These are phyloP conservation scores for Boletus sp. DNA, from an alignment of 768 basidiomycete species.

Conservation along the genomic window DNA sequence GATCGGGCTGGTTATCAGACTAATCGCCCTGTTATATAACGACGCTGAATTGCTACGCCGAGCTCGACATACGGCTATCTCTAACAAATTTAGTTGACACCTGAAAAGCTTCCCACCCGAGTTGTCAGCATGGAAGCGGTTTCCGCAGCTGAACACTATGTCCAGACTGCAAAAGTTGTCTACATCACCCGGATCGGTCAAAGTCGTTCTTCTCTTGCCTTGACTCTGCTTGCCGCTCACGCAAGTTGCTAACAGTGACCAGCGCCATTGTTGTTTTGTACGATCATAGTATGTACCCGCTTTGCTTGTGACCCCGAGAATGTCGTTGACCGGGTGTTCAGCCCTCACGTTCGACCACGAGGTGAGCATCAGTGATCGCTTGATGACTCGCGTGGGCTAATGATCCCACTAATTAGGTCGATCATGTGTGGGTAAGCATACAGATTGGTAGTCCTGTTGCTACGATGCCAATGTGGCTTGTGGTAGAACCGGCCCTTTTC, in stretches of 20 bases:
- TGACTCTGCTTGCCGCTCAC: neutral
- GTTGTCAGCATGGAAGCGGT: neutral
- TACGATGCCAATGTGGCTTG: neutral
- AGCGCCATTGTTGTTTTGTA: constrained; percentile 12
- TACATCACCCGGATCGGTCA: constrained; percentile 5
- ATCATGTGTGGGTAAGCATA: constrained; percentile 17
- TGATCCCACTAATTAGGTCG: constrained; percentile 2
- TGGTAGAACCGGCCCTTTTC: constrained; percentile 3
- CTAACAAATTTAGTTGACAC: too few relatives aligned
- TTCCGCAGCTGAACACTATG: neutral
- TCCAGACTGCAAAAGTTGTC: constrained; percentile 3
- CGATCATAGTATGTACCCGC: constrained; percentile 15
- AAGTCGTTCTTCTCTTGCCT: neutral
- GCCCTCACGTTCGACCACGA: constrained; percentile 12
- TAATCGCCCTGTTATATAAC: too few relatives aligned
- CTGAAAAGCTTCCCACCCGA: too few relatives aligned
- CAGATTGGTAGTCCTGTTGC: neutral
- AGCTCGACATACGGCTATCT: too few relatives aligned
- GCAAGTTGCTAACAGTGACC: neutral
- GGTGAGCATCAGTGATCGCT: neutral
- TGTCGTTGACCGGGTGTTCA: neutral
- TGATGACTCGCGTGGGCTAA: neutral
- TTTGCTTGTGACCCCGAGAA: neutral
- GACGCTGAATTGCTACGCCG: too few relatives aligned
- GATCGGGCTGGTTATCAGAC: too few relatives aligned